These are phyloP conservation scores for Alternaria sp. DNA, from an alignment of 2,329 filamentous ascomycete genomes.

Conservation along the genomic window DNA sequence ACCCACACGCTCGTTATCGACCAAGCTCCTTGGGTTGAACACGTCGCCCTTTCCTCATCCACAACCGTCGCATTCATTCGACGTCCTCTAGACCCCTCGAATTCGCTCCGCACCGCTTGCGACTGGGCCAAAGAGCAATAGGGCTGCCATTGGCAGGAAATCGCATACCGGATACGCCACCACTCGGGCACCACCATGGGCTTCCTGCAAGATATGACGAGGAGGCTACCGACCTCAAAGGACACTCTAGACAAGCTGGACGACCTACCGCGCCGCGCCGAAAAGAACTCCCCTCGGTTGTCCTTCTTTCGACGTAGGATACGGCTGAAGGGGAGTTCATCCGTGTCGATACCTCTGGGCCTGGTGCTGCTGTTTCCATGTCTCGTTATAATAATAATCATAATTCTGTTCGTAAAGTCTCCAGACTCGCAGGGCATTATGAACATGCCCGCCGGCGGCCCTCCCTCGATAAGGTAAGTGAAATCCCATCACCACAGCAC, in stretches of 20 bases:
- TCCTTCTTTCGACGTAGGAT: slow-evolving; percentile 87
- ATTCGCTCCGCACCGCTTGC: slow-evolving; percentile 1
- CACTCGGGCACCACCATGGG: slow-evolving; percentile 18
- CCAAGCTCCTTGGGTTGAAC: slow-evolving; percentile 19
- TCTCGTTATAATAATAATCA: slow-evolving; percentile 87
- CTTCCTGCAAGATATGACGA: slow-evolving; percentile 46
- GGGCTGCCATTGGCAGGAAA: slow-evolving; percentile 21
- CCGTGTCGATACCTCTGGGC: slow-evolving; percentile 88
- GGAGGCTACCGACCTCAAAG: slow-evolving; percentile 54
- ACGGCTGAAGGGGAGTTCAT: slow-evolving; percentile 88
- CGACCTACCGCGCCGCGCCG: slow-evolving; percentile 50
- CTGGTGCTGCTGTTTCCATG: slow-evolving; percentile 91
- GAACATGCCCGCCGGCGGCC: slow-evolving; percentile 84
- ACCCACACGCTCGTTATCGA: slow-evolving; percentile 31
- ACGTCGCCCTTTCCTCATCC: slow-evolving; percentile 20
- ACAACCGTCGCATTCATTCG: slow-evolving; percentile 1
- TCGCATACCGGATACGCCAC: slow-evolving; percentile 11
- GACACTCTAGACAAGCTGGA: slow-evolving; percentile 52
- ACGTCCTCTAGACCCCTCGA: neutral
- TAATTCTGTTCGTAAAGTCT: slow-evolving; percentile 87
- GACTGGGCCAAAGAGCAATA: slow-evolving; percentile 20
- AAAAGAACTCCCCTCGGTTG: slow-evolving; percentile 60
- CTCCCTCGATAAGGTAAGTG: slow-evolving; percentile 84
- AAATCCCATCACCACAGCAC: neutral
- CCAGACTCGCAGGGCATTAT: slow-evolving; percentile 82